Evolutionary conservation across 768 basidiomycete genomes (phyloP).

Genomic region (Psilocybe azurescens): DNA sequence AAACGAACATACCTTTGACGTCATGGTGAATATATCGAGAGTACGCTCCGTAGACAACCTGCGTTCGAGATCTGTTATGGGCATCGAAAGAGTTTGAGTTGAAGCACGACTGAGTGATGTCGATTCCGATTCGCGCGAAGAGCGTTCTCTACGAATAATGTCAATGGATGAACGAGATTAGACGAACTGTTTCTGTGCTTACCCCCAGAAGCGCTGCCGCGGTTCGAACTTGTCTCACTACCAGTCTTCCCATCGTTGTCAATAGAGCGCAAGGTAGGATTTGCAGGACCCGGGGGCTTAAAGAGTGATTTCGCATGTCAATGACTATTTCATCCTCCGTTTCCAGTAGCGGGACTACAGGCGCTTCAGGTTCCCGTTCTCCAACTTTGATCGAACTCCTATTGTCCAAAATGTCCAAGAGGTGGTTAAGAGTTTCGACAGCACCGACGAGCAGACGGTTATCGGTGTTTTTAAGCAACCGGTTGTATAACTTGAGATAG

Average conservation of each 20-base stretch:
- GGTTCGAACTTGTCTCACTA: constrained; percentile 57
- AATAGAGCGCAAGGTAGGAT: constrained; percentile 23
- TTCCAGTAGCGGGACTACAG: constrained; percentile 31
- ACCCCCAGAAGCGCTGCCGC: constrained; percentile 56
- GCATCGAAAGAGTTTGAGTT: constrained; percentile 53
- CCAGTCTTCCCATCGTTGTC: constrained; percentile 37
- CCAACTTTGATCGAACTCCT: constrained; percentile 62
- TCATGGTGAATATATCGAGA: constrained; percentile 96
- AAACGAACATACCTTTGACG: constrained; percentile 68
- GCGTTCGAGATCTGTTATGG: constrained; percentile 81
- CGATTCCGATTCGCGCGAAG: constrained; percentile 62
- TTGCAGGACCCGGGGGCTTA: constrained; percentile 30
- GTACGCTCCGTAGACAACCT: constrained; percentile 79
- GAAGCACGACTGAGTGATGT: constrained; percentile 60
- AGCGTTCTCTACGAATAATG: constrained; percentile 49
- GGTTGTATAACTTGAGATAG: constrained; percentile 89
- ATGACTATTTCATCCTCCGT: constrained; percentile 63
- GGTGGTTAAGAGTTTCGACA: constrained; percentile 75
- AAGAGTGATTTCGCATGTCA: constrained; percentile 51
- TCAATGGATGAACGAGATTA: constrained; percentile 9
- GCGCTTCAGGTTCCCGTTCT: constrained; percentile 16
- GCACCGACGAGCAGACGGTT: constrained; percentile 82
- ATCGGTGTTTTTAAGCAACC: constrained; percentile 89
- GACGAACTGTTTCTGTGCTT: constrained; percentile 2
- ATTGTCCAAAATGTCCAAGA: constrained; percentile 71